Evolutionary conservation across 495 filamentous ascomycete species (phyloP), one percentile per base, ranked within the genome.

Genomic region (Aspergillus haitiensis): DNA sequence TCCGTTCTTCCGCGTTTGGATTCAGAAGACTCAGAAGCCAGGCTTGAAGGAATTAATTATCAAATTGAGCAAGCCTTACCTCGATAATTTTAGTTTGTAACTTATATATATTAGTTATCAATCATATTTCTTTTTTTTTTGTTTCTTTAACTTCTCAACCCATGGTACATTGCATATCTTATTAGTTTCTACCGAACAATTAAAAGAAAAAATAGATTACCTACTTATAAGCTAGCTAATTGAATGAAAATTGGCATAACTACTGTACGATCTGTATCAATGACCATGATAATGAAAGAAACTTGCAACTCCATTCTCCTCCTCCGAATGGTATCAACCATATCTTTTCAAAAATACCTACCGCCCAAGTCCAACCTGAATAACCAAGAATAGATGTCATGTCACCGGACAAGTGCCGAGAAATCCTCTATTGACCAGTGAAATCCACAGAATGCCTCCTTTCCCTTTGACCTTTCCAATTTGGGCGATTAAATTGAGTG

Each of bases 381-480:
- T 50, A 0, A 13, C 15, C 13, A 34, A 11, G 6, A 21, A 13
- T 47, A 11, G 13, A 10, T 32, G 9, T 32, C 8, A 45, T 46
- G 44, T 56, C 53, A 56, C 53, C 39, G 32, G 53, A 39, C 53
- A 55, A 55, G 42, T 56, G 39, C 53, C 53, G 53, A 56, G 31
- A 9, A 34, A 34, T 34, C 32, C 27, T 27, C 47, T 27, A 56
- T 56, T 56, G 40, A 45, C 39, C 53, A 32, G 21, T 44, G 15
- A n/a, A 18, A 34, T 55, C 21, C 27, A 32, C 12, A 7, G 32
- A 51, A 33, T 12, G 27, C 8, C 21, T 51, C 10, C 11, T 51
- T 58, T 58, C 46, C 52, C 35, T 39, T 52, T 42, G 42, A 44
- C 21, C 42, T 39, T 49, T 35, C 44, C 18, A 39, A 16, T 16